phyloP scores from a whole-genome alignment of 2,329 filamentous ascomycete genomes.

The Fusarium aywerte region DNA sequence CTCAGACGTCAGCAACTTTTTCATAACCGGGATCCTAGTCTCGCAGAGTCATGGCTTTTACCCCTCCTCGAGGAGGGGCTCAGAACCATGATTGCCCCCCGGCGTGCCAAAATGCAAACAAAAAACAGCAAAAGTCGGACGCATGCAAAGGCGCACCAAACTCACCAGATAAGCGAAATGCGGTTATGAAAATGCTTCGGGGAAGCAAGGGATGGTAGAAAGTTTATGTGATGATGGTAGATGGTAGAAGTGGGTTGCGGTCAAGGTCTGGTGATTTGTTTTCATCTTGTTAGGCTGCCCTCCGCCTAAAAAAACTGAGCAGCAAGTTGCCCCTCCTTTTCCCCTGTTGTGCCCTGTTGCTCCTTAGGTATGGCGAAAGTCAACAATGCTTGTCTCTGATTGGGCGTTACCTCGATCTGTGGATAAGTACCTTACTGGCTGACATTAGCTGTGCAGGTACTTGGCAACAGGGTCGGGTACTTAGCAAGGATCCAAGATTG shows the following conservation, averaged over 20 bases:
- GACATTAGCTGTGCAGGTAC: slow-evolving; percentile 28
- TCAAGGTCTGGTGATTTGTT: slow-evolving; percentile 47
- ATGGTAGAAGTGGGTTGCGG: slow-evolving; percentile 40
- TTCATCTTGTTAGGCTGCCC: slow-evolving; percentile 39
- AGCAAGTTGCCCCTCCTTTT: slow-evolving; percentile 41
- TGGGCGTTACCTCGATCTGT: slow-evolving; percentile 25
- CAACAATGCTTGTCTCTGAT: slow-evolving; percentile 35
- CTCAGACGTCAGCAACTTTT: slow-evolving; percentile 36
- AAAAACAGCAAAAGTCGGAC: background rate
- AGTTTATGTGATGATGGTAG: slow-evolving; percentile 27
- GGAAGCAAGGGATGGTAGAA: slow-evolving; percentile 14
- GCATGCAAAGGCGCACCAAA: background rate
- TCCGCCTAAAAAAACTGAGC: slow-evolving; percentile 32
- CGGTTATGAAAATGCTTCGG: slow-evolving; percentile 22
- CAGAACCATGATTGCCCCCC: slow-evolving; percentile 24
- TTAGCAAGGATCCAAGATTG: slow-evolving; percentile 29
- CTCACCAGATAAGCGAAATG: slow-evolving; percentile 39
- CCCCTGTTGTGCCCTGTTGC: slow-evolving; percentile 33
- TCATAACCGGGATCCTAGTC: slow-evolving; percentile 17
- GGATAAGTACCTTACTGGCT: slow-evolving; percentile 28
- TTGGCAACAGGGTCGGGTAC: slow-evolving; percentile 34
- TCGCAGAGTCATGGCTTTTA: slow-evolving; percentile 40
- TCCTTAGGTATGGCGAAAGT: slow-evolving; percentile 25
- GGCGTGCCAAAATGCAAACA: slow-evolving; percentile 4
- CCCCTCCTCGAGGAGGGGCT: slow-evolving; percentile 40